Evolutionary conservation across 164 flowering plant genomes (phyloP), one percentile per base, ranked within the genome.

Genomic region (Santalum album): DNA sequence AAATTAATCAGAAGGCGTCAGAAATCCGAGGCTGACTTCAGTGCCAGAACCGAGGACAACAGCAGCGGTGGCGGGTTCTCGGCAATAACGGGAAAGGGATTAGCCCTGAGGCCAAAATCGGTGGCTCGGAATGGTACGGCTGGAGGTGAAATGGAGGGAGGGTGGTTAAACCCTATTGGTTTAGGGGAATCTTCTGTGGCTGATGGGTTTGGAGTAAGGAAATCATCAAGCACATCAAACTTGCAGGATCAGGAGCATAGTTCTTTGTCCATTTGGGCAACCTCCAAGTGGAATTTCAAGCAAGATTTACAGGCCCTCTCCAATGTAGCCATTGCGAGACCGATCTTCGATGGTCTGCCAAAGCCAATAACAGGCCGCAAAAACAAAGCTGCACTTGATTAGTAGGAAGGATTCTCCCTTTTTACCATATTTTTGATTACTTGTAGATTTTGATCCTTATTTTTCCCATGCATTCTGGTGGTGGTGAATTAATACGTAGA

Each of bases 81-180:
- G n/a, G 61, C 82, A 51, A 67, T 55, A 56, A 58, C 74, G 14
- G 89, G 86, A 18, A 85, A 82, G 63, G 82, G 87, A 32, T 57
- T 83, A 53, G 94, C 94, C 11, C 70, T 75, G 24, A 78, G 97
- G 74, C 75, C 84, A 1, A 87, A 78, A 64, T 73, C 91, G 22
- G 61, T 70, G 0, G 72, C 74, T 57, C 61, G 86, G 55, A 29
- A 4, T 29, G 53, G 61, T 45, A 29, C 59, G 29, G 54, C 61
- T 27, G 63, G 63, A 34, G 53, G 72, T 42, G 87, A 83, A 51
- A 44, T 57, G 14, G 87, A 75, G 32, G 46, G 66, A 22, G 60
- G 71, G 26, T 54, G 57, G 34, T 35, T 60, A 42, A 75, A 53
- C 39, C 57, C 73, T 0, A 20, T 63, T 34, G 75, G 76, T 23